Evolutionary conservation across 805 yeast species (phyloP).

Genomic region (Kregervanrija fluxuum): DNA sequence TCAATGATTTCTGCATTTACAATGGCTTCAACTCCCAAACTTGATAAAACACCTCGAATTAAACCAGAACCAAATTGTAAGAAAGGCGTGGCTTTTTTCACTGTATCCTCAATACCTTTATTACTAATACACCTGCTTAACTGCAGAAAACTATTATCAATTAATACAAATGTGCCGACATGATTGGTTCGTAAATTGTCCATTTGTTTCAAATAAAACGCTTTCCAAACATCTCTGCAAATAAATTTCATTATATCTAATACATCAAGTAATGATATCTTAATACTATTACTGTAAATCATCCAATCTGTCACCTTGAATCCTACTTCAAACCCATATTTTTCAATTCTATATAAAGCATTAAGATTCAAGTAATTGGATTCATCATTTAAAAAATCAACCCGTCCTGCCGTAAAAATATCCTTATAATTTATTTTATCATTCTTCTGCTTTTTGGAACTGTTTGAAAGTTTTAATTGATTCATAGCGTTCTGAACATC

Average conservation of each 20-base stretch:
- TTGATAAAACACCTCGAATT: conserved; percentile 62
- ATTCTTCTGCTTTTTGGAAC: conserved; percentile 3
- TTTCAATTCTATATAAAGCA: conserved; percentile 53
- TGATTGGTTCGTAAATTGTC: conserved; percentile 92
- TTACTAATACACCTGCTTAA: conserved; percentile 45
- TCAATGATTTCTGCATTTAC: conserved; percentile 55
- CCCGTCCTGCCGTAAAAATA: conserved; percentile 30
- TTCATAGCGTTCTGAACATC: conserved; percentile 4
- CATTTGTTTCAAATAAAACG: conserved; percentile 75
- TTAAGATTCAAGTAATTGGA: conserved; percentile 36
- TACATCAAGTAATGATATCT: too few species aligned
- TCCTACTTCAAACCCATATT: conserved; percentile 53
- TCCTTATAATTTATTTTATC: background rate
- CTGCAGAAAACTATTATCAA: conserved; percentile 57
- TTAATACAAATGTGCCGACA: conserved; percentile 71
- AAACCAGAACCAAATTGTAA: conserved; percentile 73
- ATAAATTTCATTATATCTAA: conserved; percentile 84
- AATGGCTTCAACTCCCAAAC: conserved; percentile 61
- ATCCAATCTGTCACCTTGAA: conserved; percentile 24
- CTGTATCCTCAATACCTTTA: conserved; percentile 36
- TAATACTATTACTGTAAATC: conserved; percentile 17
- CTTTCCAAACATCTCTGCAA: conserved; percentile 87
- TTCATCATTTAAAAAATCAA: conserved; percentile 30
- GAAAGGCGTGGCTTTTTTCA: conserved; percentile 38
- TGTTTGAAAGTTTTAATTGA: conserved; percentile 3